Percentiles rank a stretch among this genome's conserved stretches.
Conservation (phyloP, 768 basidiomycete species). For the Calocybe indica region DNA sequence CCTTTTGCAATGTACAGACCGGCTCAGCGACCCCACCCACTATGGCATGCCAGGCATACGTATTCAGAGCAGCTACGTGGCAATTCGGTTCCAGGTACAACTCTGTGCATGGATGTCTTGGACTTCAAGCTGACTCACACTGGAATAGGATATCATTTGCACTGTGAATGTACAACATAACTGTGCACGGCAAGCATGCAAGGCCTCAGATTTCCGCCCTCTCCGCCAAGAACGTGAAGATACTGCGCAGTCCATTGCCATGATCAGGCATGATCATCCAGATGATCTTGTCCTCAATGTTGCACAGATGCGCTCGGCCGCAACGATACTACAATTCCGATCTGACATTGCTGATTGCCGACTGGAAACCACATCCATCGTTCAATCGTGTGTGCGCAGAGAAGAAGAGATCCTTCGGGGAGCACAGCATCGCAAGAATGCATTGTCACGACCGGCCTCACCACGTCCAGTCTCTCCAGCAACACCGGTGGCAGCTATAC, state of each 20-base stretch:
- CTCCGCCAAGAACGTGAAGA: slow-evolving; percentile 13
- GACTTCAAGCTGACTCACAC: neutral
- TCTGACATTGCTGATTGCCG: no score
- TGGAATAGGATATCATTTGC: slow-evolving; percentile 14
- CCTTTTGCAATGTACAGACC: neutral
- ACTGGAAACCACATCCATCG: no score
- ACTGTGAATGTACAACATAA: slow-evolving; percentile 21
- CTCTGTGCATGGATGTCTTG: no score
- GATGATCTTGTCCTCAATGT: slow-evolving; percentile 16
- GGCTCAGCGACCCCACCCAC: neutral
- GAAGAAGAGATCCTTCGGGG: no score
- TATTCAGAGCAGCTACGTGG: neutral
- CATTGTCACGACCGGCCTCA: no score
- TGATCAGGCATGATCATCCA: neutral
- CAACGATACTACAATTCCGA: slow-evolving; percentile 11
- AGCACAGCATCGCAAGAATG: no score
- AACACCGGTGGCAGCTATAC: no score
- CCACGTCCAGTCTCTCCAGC: no score
- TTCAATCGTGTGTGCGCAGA: no score
- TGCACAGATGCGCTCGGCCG: slow-evolving; percentile 19
- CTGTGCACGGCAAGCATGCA: slow-evolving; percentile 13
- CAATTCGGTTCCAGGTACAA: no score
- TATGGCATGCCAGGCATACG: neutral
- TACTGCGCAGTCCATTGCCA: neutral
- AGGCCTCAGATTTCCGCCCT: slow-evolving; percentile 2